Conservation (phyloP, 2,329 filamentous ascomycete genomes). For the Stylonectria norvegica region DNA sequence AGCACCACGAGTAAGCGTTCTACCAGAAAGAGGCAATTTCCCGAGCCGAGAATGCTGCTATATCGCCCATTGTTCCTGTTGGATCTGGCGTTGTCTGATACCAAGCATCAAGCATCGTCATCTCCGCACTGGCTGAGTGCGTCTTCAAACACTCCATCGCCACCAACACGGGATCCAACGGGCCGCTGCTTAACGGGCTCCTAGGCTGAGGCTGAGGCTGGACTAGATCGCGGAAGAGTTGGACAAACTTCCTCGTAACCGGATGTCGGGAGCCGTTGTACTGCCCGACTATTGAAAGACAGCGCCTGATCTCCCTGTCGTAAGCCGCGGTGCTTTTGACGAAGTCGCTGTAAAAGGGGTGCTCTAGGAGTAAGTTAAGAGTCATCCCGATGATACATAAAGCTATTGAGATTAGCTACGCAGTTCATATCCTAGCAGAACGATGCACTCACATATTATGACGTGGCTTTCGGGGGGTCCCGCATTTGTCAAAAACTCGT, state of each 20-base stretch:
- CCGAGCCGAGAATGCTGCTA: conserved; percentile 10
- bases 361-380: conserved; percentile 20
- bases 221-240: conserved; percentile 15
- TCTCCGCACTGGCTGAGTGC: conserved; percentile 8
- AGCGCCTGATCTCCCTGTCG: conserved; percentile 19
- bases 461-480: conserved; percentile 21
- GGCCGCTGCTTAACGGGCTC: conserved; percentile 8
- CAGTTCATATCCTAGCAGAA: fast-evolving
- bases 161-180: conserved; percentile 18
- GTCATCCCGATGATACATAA: conserved; percentile 24
- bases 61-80: not conserved
- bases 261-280: conserved; percentile 12
- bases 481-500: conserved; percentile 16
- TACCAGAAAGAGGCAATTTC: conserved; percentile 24
- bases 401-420: conserved; percentile 12
- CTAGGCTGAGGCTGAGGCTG: conserved; percentile 16
- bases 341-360: conserved; percentile 18
- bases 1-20: no score
- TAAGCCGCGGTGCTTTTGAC: conserved; percentile 16
- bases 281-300: conserved; percentile 21
- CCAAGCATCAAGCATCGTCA: conserved; percentile 23
- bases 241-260: conserved; percentile 16
- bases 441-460: conserved; percentile 20
- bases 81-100: conserved; percentile 8
- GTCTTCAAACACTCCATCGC: not conserved